These are phyloP conservation scores for Hypomontagnella monticulosa DNA, from an alignment of 495 filamentous ascomycete genomes.

Conservation along the genomic window DNA sequence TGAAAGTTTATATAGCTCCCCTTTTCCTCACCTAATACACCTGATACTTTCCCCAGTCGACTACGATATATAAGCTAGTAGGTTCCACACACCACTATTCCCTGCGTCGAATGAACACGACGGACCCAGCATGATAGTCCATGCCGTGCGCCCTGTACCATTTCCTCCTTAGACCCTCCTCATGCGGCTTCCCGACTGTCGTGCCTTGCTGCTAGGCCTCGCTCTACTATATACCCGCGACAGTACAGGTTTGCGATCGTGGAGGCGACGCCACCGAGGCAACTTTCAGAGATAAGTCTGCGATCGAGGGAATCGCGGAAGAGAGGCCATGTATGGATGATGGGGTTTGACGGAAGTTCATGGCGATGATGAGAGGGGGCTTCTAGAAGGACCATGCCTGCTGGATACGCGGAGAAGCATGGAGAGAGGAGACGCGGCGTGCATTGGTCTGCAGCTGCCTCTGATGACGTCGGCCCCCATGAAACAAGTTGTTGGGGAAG, in stretches of 20 bases:
- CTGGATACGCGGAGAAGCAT: too few species aligned
- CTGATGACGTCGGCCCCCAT: not conserved
- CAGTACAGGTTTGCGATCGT: conserved; percentile 13
- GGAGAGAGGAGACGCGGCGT: not conserved
- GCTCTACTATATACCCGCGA: conserved; percentile 16
- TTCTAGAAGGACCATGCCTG: not conserved
- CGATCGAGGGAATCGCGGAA: conserved; percentile 7
- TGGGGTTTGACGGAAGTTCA: too few species aligned
- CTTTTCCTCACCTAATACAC: not conserved
- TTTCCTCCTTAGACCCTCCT: not conserved
- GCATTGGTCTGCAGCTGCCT: not conserved
- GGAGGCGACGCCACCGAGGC: conserved; percentile 16
- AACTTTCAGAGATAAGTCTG: not conserved
- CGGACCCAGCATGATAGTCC: too few species aligned
- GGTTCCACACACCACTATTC: too few species aligned
- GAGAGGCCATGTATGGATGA: conserved; percentile 3
- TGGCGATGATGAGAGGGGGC: too few species aligned
- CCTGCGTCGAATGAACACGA: too few species aligned
- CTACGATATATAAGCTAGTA: not conserved
- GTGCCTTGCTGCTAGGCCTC: not conserved
- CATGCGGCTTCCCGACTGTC: conserved; percentile 30
- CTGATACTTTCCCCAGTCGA: not conserved
- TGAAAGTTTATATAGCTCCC: not conserved
- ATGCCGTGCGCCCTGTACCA: too few species aligned
- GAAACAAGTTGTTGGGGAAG: too few species aligned